Conservation (phyloP, 148 eudicot species). For the Rhododendron ovatum region DNA sequence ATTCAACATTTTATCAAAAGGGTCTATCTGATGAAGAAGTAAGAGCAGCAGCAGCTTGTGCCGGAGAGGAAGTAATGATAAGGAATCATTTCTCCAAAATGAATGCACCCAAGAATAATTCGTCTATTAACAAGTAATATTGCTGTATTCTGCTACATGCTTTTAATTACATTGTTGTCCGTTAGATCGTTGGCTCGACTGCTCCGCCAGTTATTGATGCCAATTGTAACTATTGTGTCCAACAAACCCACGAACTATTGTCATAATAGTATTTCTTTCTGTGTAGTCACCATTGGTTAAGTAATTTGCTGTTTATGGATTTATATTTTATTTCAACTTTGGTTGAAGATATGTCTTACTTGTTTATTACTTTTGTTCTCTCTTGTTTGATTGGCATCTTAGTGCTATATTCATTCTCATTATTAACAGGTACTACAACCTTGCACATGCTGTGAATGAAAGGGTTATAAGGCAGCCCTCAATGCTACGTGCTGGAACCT, state of each 20-base stretch:
- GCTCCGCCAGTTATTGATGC: background rate
- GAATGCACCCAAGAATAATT: constrained; percentile 87
- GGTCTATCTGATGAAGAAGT: constrained; percentile 98
- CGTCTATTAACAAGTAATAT: constrained; percentile 88
- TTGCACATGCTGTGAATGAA: constrained; percentile 99
- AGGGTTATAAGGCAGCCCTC: constrained; percentile 94
- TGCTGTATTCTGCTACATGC: constrained; percentile 6
- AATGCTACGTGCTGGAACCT: constrained; percentile 83
- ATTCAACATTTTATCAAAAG: constrained; percentile 26
- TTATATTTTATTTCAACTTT: background rate
- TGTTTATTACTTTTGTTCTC: background rate
- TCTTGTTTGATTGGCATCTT: background rate
- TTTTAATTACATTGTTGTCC: background rate
- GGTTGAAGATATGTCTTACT: background rate
- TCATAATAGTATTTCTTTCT: constrained; percentile 1
- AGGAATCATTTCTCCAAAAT: constrained; percentile 92
- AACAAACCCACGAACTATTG: background rate
- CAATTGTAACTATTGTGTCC: background rate
- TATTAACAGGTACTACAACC: constrained; percentile 74
- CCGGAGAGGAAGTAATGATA: constrained; percentile 95
- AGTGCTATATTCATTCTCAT: constrained; percentile 9
- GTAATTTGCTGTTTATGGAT: background rate
- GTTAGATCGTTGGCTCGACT: background rate
- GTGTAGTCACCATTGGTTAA: background rate
- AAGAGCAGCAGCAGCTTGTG: constrained; percentile 91